Evolutionary conservation across 495 filamentous ascomycete species (phyloP), one percentile per base, ranked within the genome.

Genomic region (Annulohypoxylon maeteangense): DNA sequence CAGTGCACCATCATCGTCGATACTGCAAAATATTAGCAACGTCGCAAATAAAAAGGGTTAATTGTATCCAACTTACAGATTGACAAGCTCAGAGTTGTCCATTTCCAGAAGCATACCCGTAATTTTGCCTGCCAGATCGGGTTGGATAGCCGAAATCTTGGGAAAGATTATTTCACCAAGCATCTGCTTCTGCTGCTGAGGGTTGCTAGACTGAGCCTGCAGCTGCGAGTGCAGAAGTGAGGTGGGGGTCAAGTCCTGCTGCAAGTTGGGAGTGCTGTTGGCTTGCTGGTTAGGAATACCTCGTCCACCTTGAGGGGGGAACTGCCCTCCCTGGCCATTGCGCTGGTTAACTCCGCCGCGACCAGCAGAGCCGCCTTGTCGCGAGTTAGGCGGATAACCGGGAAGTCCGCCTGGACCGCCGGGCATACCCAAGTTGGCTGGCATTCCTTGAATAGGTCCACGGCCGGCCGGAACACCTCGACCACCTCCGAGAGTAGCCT

Each of bases 81-180:
- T 91, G 76, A 99, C 82, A 68, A 99, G 83, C 85, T 99, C 95
- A 50, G 84, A 70, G 78, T 98, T 98, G 69, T 98, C 95, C 95
- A 99, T 99, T 87, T 99, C 95, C 74, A 99, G 78, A 75, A 99
- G 89, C 95, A 99, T 99, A 81, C 95, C 95, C 66, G 95, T 99
- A 77, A 99, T 98, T 90, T 99, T 99, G 74, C 95, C 95, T 70
- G 95, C 95, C 67, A 99, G 85, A 70, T 96, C 93, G 45, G 94
- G 93, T 86, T 98, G 93, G 81, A 95, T 88, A 58, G 86, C 87
- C 79, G 93, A 89, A 76, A 99, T 98, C 90, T 98, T 98, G 70
- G 95, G 95, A 87, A 98, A 99, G 57, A 99, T 89, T 60, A 92
- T 91, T 84, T 99, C 95, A 74, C 95, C 95, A 59, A 99, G 88